Conservation (phyloP, 257 asterid genomes). For the Petunia axillaris region DNA sequence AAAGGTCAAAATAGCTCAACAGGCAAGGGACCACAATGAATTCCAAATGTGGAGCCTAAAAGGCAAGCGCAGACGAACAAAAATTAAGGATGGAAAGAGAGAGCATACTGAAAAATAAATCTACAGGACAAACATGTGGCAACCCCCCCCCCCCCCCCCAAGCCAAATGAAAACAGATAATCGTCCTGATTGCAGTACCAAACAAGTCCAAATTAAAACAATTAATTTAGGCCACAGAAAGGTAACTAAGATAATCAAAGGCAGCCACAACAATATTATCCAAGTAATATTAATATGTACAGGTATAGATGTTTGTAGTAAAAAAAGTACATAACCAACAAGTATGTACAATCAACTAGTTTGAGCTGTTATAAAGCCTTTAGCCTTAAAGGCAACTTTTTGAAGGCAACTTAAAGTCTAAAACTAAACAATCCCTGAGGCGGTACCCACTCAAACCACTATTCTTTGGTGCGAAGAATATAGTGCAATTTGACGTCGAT, state of each 20-base stretch:
- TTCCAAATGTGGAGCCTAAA: background rate
- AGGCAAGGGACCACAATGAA: background rate
- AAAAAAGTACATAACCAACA: background rate
- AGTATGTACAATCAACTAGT: background rate
- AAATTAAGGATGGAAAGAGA: background rate
- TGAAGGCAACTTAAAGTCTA: background rate
- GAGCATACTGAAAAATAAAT: background rate
- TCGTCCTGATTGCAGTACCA: background rate
- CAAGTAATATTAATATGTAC: background rate
- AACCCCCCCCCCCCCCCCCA: background rate
- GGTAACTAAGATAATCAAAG: background rate
- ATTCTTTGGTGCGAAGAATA: background rate
- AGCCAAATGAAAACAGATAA: background rate
- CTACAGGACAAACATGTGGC: background rate
- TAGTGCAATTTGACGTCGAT: background rate
- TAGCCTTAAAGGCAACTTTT: background rate
- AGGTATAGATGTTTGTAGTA: background rate
- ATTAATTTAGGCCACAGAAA: background rate
- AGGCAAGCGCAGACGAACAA: background rate
- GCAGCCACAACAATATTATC: background rate
- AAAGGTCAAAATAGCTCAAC: background rate
- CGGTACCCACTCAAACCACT: background rate
- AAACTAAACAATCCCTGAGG: background rate
- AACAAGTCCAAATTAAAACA: background rate
- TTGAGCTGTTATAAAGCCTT: background rate